Evolutionary conservation across 2,329 filamentous ascomycete genomes (phyloP).

Genomic region (Pleurostoma richardsiae): DNA sequence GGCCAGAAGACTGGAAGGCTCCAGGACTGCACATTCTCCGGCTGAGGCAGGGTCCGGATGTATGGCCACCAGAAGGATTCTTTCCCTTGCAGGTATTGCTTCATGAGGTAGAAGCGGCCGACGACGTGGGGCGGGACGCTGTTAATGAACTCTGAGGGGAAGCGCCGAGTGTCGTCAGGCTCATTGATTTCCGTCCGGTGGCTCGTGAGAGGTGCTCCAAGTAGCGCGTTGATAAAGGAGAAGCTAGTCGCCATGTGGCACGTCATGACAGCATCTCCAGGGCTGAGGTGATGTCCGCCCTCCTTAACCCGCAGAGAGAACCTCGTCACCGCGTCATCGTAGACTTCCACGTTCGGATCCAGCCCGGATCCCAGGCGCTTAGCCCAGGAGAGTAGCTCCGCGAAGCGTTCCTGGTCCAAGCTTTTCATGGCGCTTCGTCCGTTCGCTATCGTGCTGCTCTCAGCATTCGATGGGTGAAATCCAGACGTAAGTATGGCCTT

Average conservation of each 20-base stretch:
- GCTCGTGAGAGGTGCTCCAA: conserved; percentile 19
- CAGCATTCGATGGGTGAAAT: background rate
- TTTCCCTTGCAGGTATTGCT: conserved; percentile 55
- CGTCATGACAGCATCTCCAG: conserved; percentile 40
- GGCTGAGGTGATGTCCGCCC: conserved; percentile 15
- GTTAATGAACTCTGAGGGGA: conserved; percentile 46
- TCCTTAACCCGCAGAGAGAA: conserved; percentile 48
- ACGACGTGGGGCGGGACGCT: conserved; percentile 52
- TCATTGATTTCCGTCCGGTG: conserved; percentile 7
- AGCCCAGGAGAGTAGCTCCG: conserved; percentile 43
- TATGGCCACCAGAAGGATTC: conserved; percentile 66
- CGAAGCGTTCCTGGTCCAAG: conserved; percentile 15
- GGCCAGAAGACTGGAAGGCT: conserved; percentile 60
- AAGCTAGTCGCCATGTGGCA: conserved; percentile 49
- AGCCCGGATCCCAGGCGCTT: conserved; percentile 37
- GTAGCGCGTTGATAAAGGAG: conserved; percentile 54
- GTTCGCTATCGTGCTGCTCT: background rate
- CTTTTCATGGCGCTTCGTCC: conserved; percentile 16
- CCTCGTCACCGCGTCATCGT: conserved; percentile 42
- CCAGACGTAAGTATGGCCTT: no score
- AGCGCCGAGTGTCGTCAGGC: conserved; percentile 16
- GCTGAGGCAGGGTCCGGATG: conserved; percentile 59
- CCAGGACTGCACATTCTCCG: conserved; percentile 43
- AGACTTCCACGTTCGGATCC: conserved; percentile 47
- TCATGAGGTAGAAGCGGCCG: conserved; percentile 63